Conservation (phyloP, 257 asterid species). For the Rhazya stricta region DNA sequence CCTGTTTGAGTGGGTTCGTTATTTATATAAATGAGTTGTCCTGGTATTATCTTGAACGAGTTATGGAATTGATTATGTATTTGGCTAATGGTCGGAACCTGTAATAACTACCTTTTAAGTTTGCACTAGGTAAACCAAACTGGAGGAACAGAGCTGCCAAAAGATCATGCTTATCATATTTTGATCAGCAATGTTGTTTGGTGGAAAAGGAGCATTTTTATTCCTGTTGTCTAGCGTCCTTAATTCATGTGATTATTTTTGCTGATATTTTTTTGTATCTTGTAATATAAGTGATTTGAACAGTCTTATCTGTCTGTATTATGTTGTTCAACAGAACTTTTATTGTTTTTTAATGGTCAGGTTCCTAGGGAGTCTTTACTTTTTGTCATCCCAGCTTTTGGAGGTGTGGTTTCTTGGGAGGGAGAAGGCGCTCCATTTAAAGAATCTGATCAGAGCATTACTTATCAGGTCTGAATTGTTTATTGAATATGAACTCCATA, state of each 20-base stretch:
- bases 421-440: slow-evolving; percentile 91
- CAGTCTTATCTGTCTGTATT: not conserved
- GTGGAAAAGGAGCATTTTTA: not conserved
- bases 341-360: slow-evolving; percentile 32
- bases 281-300: not conserved
- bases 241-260: not conserved
- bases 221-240: not conserved
- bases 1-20: not conserved
- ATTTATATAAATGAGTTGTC: not conserved
- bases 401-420: slow-evolving; percentile 97
- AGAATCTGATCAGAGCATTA: slow-evolving; percentile 78
- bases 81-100: not conserved
- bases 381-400: slow-evolving; percentile 84
- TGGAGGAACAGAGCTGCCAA: not conserved
- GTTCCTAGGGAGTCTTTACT: slow-evolving; percentile 93
- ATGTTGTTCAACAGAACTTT: not conserved
- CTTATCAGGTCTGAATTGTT: slow-evolving; percentile 63
- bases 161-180: not conserved
- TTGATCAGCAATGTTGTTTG: not conserved
- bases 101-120: not conserved
- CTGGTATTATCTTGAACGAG: not conserved
- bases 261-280: not conserved
- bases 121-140: not conserved
- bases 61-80: not conserved
- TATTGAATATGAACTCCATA: not conserved